phyloP scores from a whole-genome alignment of 2,329 filamentous ascomycete genomes.

The Piedraia hortae region DNA sequence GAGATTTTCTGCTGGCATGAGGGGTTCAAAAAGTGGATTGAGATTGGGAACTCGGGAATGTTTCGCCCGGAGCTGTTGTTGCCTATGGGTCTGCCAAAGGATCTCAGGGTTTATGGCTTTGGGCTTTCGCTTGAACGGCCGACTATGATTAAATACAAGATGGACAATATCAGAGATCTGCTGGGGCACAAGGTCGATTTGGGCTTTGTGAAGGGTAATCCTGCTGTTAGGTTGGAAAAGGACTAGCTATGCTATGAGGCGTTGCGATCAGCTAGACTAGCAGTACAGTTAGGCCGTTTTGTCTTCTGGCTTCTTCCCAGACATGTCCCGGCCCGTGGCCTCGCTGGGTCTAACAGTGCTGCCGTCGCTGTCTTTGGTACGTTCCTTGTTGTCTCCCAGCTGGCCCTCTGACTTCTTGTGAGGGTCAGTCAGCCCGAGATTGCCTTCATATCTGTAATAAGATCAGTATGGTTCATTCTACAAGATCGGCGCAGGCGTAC shows the following conservation, averaged over 20 bases:
- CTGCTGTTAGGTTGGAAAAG: slow-evolving; percentile 72
- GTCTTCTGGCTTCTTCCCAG: too few species aligned
- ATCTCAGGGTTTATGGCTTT: slow-evolving; percentile 84
- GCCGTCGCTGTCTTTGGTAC: too few species aligned
- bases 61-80: slow-evolving; percentile 96
- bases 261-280: too few species aligned
- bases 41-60: slow-evolving; percentile 97
- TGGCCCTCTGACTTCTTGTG: slow-evolving; percentile 29
- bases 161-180: slow-evolving; percentile 68
- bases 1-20: slow-evolving; percentile 93
- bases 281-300: too few species aligned
- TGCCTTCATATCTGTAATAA: slow-evolving; percentile 27
- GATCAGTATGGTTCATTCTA: not conserved
- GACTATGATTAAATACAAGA: slow-evolving; percentile 79
- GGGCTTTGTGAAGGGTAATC: slow-evolving; percentile 71
- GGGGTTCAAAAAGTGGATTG: slow-evolving; percentile 69
- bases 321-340: too few species aligned
- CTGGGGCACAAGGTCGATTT: slow-evolving; percentile 89
- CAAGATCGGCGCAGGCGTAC: slow-evolving; percentile 12
- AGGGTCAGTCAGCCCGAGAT: slow-evolving; percentile 21
- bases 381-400: too few species aligned
- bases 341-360: too few species aligned
- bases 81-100: slow-evolving; percentile 73
- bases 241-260: too few species aligned
- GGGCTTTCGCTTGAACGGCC: slow-evolving; percentile 76